Evolutionary conservation across 257 asterid species (phyloP).

Genomic region (Mitragyna speciosa): DNA sequence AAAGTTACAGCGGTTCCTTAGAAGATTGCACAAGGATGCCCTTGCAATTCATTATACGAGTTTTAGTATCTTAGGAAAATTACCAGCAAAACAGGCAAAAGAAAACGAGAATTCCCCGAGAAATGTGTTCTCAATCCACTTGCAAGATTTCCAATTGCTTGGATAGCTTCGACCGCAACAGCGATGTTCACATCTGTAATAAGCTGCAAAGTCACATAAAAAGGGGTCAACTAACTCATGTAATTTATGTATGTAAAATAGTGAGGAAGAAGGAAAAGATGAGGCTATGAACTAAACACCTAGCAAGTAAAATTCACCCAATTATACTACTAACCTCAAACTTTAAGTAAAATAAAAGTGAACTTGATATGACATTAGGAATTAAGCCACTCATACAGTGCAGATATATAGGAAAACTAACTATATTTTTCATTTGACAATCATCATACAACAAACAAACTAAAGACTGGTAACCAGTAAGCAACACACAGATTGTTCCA

Average conservation of each 20-base stretch:
- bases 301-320: not conserved
- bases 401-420: not conserved
- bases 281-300: not conserved
- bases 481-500: not conserved
- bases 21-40: not conserved
- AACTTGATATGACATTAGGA: not conserved
- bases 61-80: slow-evolving; percentile 16
- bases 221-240: slow-evolving; percentile 21
- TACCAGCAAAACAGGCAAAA: slow-evolving; percentile 87
- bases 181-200: slow-evolving; percentile 97
- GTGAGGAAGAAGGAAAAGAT: not conserved
- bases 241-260: slow-evolving; percentile 16
- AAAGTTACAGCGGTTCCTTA: not conserved
- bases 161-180: slow-evolving; percentile 97
- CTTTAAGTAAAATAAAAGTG: not conserved
- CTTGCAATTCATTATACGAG: slow-evolving; percentile 5
- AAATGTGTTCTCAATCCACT: slow-evolving; percentile 90
- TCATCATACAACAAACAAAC: not conserved
- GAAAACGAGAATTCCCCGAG: slow-evolving; percentile 77
- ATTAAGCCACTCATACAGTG: not conserved
- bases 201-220: slow-evolving; percentile 63
- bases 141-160: slow-evolving; percentile 96
- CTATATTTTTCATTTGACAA: not conserved
- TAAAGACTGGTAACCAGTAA: not conserved
- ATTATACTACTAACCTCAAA: not conserved